Evolutionary conservation across 2,329 filamentous ascomycete species (phyloP), one percentile per base, ranked within the genome.

Genomic region (Aspergillus costaricaensis): DNA sequence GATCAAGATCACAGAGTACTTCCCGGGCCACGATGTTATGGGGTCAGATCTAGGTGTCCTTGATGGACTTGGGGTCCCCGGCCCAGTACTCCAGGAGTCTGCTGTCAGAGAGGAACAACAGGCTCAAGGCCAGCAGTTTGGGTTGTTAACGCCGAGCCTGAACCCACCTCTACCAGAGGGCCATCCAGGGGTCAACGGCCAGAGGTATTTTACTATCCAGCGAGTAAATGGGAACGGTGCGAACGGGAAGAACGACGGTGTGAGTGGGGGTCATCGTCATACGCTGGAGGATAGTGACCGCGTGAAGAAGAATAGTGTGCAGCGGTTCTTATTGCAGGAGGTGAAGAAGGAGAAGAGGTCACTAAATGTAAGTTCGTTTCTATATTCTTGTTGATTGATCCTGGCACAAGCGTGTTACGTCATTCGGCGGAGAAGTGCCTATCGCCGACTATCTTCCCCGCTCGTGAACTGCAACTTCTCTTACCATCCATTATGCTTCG

Each of bases 1-100:
- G 77, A 92, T 93, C 74, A 93, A 92, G 74, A 91, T 93, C 61
- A 92, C 89, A 2, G 90, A 93, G 74, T 91, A 91, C 76, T 88
- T 89, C 57, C 85, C 88, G 9, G 85, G 65, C 2, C 63, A 59
- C 14, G 48, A 83, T 39, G 78, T 72, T 0, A 65, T 72, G 19
- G 72, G 54, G 5, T 36, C 14, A 9, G 59, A 54, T 39, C 63
- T 62, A 72, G 43, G 69, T 68, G 10, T 69, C 19, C 41, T 44
- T 71, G 53, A 73, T 69, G 50, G 32, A 14, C 32, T 68, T 71
- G 47, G 65, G 67, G 62, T 59, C 21, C 5, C 64, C 63, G 67
- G 55, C 12, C 15, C 19, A 41, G 23, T 30, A 27, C 12, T 27
- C 6, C 32, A 43, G 8, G 55, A 44, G 19, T 55, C 14, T 21